phyloP scores from a whole-genome alignment of 306 rosid genomes.

The Quillaja saponaria region DNA sequence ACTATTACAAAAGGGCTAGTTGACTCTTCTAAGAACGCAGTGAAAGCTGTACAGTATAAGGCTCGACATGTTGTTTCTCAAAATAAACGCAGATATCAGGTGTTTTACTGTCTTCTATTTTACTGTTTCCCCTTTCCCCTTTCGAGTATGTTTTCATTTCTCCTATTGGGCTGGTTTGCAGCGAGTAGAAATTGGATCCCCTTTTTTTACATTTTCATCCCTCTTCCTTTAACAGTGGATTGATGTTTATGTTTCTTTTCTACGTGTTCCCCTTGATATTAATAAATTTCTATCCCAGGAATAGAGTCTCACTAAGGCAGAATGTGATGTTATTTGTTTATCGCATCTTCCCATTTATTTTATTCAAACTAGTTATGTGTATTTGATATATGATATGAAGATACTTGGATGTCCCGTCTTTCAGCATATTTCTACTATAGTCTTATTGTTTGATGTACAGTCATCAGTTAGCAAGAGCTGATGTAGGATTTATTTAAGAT shows the following conservation, averaged over 20 bases:
- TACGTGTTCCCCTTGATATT: background rate
- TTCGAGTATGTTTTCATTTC: conserved; percentile 8
- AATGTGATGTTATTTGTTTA: conserved; percentile 2
- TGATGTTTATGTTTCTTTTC: conserved; percentile 6
- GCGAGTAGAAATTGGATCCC: background rate
- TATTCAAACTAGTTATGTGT: too few relatives aligned
- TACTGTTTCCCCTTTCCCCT: conserved; percentile 7
- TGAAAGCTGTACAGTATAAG: conserved; percentile 97
- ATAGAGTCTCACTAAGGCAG: background rate
- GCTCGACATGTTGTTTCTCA: conserved; percentile 98
- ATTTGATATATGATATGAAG: too few relatives aligned
- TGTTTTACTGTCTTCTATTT: conserved; percentile 33
- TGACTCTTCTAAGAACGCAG: conserved; percentile 88
- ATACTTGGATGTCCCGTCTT: too few relatives aligned
- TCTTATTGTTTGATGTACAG: too few relatives aligned
- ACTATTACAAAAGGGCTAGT: conserved; percentile 79
- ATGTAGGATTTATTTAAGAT: too few relatives aligned
- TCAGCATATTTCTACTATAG: too few relatives aligned
- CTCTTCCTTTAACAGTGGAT: background rate
- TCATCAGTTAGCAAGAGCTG: too few relatives aligned
- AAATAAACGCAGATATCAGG: conserved; percentile 98
- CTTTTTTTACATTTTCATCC: conserved; percentile 1
- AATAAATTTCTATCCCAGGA: conserved; percentile 2
- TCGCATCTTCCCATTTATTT: background rate
- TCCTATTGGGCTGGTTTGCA: conserved; percentile 4